phyloP scores from a whole-genome alignment of 2,329 filamentous ascomycete species.

The Aspergillus eucalypticola region DNA sequence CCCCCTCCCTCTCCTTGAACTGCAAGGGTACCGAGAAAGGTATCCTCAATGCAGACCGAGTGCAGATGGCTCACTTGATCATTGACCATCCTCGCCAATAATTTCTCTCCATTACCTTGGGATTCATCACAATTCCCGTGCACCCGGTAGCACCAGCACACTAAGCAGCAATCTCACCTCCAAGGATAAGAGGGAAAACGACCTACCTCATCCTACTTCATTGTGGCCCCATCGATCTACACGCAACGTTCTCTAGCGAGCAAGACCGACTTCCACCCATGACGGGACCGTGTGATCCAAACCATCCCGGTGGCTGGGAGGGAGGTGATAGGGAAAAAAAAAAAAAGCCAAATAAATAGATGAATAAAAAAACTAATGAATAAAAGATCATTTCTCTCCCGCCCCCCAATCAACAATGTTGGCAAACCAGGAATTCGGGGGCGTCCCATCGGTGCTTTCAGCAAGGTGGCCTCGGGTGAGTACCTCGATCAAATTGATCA shows the following conservation, averaged over 20 bases:
- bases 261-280: neutral
- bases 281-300: slow-evolving; percentile 16
- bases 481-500: neutral
- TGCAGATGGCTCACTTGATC: neutral
- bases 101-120: neutral
- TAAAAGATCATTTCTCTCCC: neutral
- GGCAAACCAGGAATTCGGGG: slow-evolving; percentile 5
- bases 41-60: neutral
- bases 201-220: neutral
- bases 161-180: too few species aligned
- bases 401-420: neutral
- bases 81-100: neutral
- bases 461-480: slow-evolving; percentile 6
- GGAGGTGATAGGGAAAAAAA: neutral
- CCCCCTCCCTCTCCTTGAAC: neutral
- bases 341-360: neutral
- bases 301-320: slow-evolving; percentile 18
- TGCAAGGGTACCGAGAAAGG: slow-evolving; percentile 4
- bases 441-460: slow-evolving; percentile 1
- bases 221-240: slow-evolving; percentile 10
- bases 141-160: neutral
- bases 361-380: neutral
- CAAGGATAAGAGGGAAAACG: too few species aligned
- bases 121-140: neutral
- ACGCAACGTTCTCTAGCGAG: slow-evolving; percentile 5